Evolutionary conservation across 2,329 filamentous ascomycete species (phyloP).

Genomic region (Cryphonectria carpinicola): DNA sequence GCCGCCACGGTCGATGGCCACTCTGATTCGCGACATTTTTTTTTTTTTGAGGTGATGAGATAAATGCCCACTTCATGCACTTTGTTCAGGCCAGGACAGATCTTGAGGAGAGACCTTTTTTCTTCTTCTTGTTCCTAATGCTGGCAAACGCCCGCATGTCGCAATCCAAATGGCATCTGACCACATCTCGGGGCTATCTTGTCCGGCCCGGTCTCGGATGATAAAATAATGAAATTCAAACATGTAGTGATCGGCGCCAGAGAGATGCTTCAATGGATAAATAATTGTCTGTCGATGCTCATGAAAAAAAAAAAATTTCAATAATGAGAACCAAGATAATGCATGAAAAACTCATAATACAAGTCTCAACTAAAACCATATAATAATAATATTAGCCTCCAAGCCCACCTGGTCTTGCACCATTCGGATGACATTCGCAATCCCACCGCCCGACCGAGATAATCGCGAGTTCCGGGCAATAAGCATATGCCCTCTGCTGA

Average conservation of each 20-base stretch:
- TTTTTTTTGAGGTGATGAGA: not conserved
- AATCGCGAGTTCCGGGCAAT: slow-evolving; percentile 14
- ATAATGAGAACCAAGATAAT: too few relatives aligned
- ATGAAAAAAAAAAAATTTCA: too few relatives aligned
- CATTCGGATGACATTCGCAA: slow-evolving; percentile 16
- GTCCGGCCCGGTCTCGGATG: slow-evolving; percentile 12
- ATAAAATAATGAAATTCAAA: not conserved
- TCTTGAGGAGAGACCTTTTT: not conserved
- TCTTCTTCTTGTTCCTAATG: not conserved
- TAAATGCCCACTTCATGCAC: not conserved
- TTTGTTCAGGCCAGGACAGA: not conserved
- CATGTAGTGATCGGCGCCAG: slow-evolving; percentile 3
- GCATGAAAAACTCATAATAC: too few relatives aligned
- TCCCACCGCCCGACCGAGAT: slow-evolving; percentile 12
- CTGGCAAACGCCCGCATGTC: not conserved
- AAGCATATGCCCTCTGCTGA: slow-evolving; percentile 13
- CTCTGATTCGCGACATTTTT: slow-evolving; percentile 32
- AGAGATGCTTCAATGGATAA: too few relatives aligned
- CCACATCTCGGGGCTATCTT: slow-evolving; percentile 1
- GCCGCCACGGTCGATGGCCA: slow-evolving; percentile 62
- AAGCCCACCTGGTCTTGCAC: slow-evolving; percentile 8
- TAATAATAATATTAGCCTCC: not conserved
- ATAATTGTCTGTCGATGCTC: too few relatives aligned
- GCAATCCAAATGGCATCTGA: not conserved
- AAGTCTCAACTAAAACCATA: too few relatives aligned